These are phyloP conservation scores for Candida awuae DNA, from an alignment of 805 yeast species.

Conservation along the genomic window DNA sequence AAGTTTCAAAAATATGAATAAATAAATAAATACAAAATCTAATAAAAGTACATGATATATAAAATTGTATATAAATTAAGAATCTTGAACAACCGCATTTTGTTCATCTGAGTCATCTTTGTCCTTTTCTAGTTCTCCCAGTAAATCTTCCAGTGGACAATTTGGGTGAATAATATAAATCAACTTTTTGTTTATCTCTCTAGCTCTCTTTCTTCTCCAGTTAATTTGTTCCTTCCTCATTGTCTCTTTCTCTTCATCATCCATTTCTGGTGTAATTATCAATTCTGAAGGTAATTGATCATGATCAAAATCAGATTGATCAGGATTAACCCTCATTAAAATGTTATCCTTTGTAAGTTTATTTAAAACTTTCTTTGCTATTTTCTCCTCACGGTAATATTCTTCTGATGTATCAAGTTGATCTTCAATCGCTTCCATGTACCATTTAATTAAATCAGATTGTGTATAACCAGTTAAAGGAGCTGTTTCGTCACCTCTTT, in stretches of 20 bases:
- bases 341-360: conserved; percentile 79
- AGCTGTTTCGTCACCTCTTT: conserved; percentile 27
- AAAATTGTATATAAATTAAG: no score
- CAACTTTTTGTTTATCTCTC: conserved; percentile 25
- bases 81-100: not conserved
- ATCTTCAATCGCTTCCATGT: conserved; percentile 64
- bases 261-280: conserved; percentile 17
- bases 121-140: conserved; percentile 30
- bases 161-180: conserved; percentile 69
- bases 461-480: conserved; percentile 54
- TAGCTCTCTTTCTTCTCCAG: conserved; percentile 17
- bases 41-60: not conserved
- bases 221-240: conserved; percentile 6
- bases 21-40: not conserved
- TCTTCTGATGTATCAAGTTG: conserved; percentile 62
- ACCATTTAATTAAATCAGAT: conserved; percentile 70
- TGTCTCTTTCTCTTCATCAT: conserved; percentile 20
- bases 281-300: conserved; percentile 29
- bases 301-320: conserved; percentile 32
- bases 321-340: conserved; percentile 52
- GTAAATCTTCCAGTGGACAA: conserved; percentile 66
- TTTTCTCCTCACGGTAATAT: conserved; percentile 58
- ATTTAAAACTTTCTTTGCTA: conserved; percentile 73
- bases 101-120: conserved; percentile 14
- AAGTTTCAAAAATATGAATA: conserved; percentile 10